Evolutionary conservation across 2,329 filamentous ascomycete genomes (phyloP), one percentile per base, ranked within the genome.

Genomic region (Penicillium italicum): DNA sequence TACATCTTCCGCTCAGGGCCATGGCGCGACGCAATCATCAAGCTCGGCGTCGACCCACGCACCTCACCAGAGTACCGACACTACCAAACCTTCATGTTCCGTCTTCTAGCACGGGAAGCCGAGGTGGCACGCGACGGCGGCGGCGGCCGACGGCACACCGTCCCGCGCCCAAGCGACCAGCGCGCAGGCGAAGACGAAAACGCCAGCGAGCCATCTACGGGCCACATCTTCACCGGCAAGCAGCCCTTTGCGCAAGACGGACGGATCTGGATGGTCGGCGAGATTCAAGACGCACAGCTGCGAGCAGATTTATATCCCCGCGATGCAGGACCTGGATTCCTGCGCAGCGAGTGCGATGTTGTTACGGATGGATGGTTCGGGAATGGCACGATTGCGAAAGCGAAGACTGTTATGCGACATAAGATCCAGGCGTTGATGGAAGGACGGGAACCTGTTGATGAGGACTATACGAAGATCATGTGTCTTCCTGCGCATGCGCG

Each of bases 1-100:
- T 99, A 96, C 75, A 90, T 92, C 74, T 97, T 97, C 79, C 88
- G 89, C 56, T 91, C 89, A 22, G 94, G 94, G 0, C 92, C 94
- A 0, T 99, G 91, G 88, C 84, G 91, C 60, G 92, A 97, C 71
- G 87, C 89, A 3, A 85, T 97, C 51, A 85, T 97, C 60, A 85
- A 83, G 44, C 94, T 92, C 71, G 93, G 93, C 10, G 74, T 96
- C 20, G 94, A 99, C 69, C 94, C 94, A 3, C 85, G 94, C 34
- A 82, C 76, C 14, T 87, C 92, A 59, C 85, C 89, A 0, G 82
- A 85, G 53, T 92, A 88, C 69, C 87, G 91, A 33, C 79, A 85
- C 52, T 97, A 96, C 72, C 94, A 99, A 74, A 95, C 91, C 0
- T 80, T 97, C 60, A 88, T 90, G 75, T 96, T 96, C 76, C 89